Evolutionary conservation across 139 green algal species (phyloP).

Genomic region (Coelastrella sp.): DNA sequence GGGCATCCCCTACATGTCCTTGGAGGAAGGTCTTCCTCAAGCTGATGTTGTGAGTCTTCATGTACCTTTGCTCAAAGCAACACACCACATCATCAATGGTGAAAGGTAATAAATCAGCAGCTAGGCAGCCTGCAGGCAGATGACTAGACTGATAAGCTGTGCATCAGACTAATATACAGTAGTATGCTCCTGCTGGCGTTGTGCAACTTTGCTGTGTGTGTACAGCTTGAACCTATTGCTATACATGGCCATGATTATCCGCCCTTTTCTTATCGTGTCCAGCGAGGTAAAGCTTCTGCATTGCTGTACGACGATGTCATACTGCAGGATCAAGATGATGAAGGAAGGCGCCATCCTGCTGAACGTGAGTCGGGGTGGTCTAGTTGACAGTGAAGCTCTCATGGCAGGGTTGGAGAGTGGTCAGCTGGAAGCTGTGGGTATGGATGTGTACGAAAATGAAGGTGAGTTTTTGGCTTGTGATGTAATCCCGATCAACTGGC

Average conservation of each 20-base stretch:
- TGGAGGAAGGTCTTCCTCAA: constrained; percentile 68
- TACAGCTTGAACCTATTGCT: too few relatives aligned
- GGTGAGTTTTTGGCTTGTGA: too few relatives aligned
- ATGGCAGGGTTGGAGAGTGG: constrained; percentile 68
- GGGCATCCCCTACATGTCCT: constrained; percentile 66
- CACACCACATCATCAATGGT: constrained; percentile 80
- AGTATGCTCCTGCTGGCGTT: too few relatives aligned
- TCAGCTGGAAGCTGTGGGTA: constrained; percentile 64
- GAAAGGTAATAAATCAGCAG: too few relatives aligned
- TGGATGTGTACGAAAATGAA: constrained; percentile 80
- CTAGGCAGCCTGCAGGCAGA: too few relatives aligned
- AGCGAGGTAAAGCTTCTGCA: too few relatives aligned
- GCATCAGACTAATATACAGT: too few relatives aligned
- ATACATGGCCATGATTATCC: too few relatives aligned
- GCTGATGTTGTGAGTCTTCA: constrained; percentile 78
- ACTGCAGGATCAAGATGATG: constrained; percentile 71
- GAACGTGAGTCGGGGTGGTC: constrained; percentile 76
- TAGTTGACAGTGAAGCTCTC: constrained; percentile 81
- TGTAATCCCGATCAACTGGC: too few relatives aligned
- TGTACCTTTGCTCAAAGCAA: constrained; percentile 76
- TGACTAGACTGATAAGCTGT: too few relatives aligned
- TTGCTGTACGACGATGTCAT: neutral
- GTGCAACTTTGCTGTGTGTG: too few relatives aligned
- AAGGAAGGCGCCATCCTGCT: constrained; percentile 77
- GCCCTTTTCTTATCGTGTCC: too few relatives aligned